Base-by-base conservation (phyloP, 1,284 basidiomycete genomes). In the Chiua sp. region DNA sequence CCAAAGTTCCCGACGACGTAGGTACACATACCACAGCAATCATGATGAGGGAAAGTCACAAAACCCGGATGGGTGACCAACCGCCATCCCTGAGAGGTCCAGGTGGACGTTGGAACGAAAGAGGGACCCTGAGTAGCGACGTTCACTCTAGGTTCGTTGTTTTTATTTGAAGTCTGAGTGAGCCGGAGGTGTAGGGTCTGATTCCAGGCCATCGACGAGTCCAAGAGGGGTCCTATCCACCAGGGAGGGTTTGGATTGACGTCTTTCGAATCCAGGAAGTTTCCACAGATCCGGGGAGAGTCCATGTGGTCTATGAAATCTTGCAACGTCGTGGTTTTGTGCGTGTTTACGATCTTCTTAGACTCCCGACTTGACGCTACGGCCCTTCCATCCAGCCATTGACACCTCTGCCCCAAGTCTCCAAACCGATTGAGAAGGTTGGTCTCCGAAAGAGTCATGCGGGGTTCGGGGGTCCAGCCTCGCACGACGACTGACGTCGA, bases 81-180 rank as follows among this genome's bases (percentile, higher is more conserved):
- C 2, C 57, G 47, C 64, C 60, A 65, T 3, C 59, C 64, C n/a
- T 54, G 56, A 0, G 42, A 65, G 1, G 0, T 60, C 56, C 63
- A 65, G 0, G 48, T 62, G 4, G 20, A 39, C 3, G 35, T n/a
- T 0, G 20, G 53, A 2, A 59, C 16, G 4, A 35, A 39, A 3
- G 0, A 18, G 2, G 53, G 48, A 22, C 15, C 7, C 20, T 23
- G 8, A 12, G 28, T 47, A 2, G 13, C 13, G 11, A 56, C 4
- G 3, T 32, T 4, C 23, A 55, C 32, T 20, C 1, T 3, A 7
- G 23, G 26, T 3, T 33, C 15, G 3, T 4, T 2, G 2, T 12
- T 30, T 55, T 6, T 20, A 0, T 15, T 49, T 13, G 20, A 12
- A 59, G 47, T 18, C 50, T n/a, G 11, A 63, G 35, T 4, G 51